Base-by-base conservation (phyloP, 169 alveolate species). In the Hepatocystis sp. region DNA sequence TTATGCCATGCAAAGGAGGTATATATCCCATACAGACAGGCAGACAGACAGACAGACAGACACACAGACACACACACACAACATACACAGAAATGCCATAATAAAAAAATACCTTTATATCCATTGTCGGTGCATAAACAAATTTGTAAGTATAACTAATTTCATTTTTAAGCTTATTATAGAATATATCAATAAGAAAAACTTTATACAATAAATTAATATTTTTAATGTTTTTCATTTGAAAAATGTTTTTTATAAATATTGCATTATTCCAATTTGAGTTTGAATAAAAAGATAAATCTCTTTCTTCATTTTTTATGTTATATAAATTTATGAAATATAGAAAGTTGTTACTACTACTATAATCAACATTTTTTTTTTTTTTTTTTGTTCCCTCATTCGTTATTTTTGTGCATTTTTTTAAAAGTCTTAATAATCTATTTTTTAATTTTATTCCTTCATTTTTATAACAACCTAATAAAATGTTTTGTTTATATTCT, bases 101-200 rank as follows among this genome's bases (percentile, higher is more conserved):
- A 13, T 13, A 17, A 3, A 11, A 47, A 13, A 47, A 30, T n/a
- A 71, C 86, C 76, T 39, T 44, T 44, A 58, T 47, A 13, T 49
- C 17, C 4, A 76, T 36, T 19, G 66, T n/a, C 17, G 86, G 46
- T 15, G 65, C 36, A 51, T 71, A 71, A 28, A 71, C 39, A 44
- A 71, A 71, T 19, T 71, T 71, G 56, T 71, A 71, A 8, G 86
- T 46, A 56, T 71, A 71, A 28, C 86, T 71, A 17, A 65, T 71
- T 51, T 25, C 44, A 27, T 52, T 52, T 2, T 19, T 17, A 10
- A 36, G 27, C 4, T 46, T 10, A 30, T 71, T 61, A 5, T 25
- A 15, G 51, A 71, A 71, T 30, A 58, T 51, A 13, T 71, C 86
- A 13, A 71, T 46, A 28, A 71, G 86, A 27, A 58, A 2, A 17